Evolutionary conservation across 768 basidiomycete genomes (phyloP).

Genomic region (Piloderma croceum): DNA sequence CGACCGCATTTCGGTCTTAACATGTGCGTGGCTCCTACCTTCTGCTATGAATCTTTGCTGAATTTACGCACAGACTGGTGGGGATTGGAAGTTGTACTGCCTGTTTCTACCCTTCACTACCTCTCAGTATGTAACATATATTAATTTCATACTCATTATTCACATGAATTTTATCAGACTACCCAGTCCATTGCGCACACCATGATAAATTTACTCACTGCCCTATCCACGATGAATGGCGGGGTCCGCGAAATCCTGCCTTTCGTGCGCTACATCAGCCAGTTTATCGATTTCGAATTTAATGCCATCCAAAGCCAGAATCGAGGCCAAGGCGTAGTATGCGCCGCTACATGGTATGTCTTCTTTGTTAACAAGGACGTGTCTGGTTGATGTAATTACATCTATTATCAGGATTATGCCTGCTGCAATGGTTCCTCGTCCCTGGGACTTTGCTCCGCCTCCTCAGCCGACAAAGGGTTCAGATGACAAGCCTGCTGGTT

Average conservation of each 20-base stretch:
- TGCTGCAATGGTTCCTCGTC: constrained; percentile 67
- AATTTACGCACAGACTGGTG: constrained; percentile 66
- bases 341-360: constrained; percentile 80
- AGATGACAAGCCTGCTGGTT: no score
- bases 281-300: constrained; percentile 77
- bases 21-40: constrained; percentile 47
- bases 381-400: background rate
- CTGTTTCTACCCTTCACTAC: constrained; percentile 59
- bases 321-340: constrained; percentile 73
- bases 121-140: constrained; percentile 41
- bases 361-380: background rate
- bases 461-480: constrained; percentile 29
- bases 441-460: constrained; percentile 69
- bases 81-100: constrained; percentile 77
- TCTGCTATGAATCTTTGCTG: constrained; percentile 4
- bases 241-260: constrained; percentile 81
- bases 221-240: constrained; percentile 59
- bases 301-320: constrained; percentile 56
- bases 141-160: background rate
- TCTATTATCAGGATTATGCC: constrained; percentile 59
- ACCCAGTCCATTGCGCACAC: constrained; percentile 56
- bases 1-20: constrained; percentile 73
- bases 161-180: no score
- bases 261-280: constrained; percentile 76
- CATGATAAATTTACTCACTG: constrained; percentile 71